Conservation (phyloP, 495 filamentous ascomycete genomes). For the Podospora australis region DNA sequence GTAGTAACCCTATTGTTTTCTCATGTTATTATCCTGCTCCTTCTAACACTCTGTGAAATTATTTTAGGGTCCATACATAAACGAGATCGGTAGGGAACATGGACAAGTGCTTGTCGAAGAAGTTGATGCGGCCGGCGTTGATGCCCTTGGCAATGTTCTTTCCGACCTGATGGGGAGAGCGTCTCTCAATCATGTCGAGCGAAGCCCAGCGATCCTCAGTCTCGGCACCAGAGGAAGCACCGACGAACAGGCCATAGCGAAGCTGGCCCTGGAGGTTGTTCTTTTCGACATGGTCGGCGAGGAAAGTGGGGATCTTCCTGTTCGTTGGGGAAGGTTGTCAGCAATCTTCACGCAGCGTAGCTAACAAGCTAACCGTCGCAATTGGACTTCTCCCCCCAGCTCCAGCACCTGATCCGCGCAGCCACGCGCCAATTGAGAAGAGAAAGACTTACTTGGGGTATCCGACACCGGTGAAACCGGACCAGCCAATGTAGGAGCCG, state of each 20-base stretch:
- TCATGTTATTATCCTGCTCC: neutral
- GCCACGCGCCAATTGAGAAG: neutral
- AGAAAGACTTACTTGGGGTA: conserved; percentile 68
- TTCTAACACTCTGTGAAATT: too few relatives aligned
- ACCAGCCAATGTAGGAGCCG: conserved; percentile 81
- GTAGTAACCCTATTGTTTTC: conserved; percentile 64
- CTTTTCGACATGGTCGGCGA: conserved; percentile 86
- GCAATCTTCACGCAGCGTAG: too few relatives aligned
- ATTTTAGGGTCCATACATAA: conserved; percentile 26
- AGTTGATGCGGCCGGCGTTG: conserved; percentile 81
- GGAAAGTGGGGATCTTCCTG: conserved; percentile 75
- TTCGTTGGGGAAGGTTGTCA: conserved; percentile 6
- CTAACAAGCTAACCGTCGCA: too few relatives aligned
- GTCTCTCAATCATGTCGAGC: conserved; percentile 82
- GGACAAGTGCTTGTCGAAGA: conserved; percentile 88
- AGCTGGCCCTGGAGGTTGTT: conserved; percentile 79
- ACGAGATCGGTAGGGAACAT: conserved; percentile 90
- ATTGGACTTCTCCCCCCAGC: too few relatives aligned
- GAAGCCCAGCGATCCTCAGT: conserved; percentile 87
- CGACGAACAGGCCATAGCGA: conserved; percentile 81
- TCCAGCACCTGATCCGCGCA: neutral
- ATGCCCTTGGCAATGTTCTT: conserved; percentile 89
- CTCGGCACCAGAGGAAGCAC: conserved; percentile 81
- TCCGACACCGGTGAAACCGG: conserved; percentile 85
- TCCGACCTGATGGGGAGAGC: conserved; percentile 82